Evolutionary conservation across 2,329 filamentous ascomycete species (phyloP).

Genomic region (Talaromyces sp.): DNA sequence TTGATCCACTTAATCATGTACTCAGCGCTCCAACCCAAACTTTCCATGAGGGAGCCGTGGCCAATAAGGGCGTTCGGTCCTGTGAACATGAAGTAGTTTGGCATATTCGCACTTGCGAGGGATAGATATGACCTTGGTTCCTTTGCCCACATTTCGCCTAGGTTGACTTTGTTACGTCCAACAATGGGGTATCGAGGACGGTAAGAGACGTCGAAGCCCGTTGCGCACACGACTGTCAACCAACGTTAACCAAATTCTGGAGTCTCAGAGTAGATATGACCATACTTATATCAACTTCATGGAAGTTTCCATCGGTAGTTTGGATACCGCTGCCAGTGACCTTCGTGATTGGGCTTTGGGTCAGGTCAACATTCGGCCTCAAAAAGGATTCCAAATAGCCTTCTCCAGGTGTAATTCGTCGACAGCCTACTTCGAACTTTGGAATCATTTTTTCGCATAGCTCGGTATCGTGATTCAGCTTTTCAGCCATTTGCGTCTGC

Average conservation of each 20-base stretch:
- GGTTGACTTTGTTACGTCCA: constrained; percentile 31
- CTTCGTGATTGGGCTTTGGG: constrained; percentile 50
- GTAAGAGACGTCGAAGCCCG: constrained; percentile 36
- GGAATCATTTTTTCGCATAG: constrained; percentile 5
- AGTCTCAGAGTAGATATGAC: neutral
- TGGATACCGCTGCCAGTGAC: constrained; percentile 32
- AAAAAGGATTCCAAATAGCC: constrained; percentile 57
- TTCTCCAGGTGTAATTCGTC: constrained; percentile 29
- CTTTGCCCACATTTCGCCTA: constrained; percentile 43
- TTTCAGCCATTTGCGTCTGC: neutral
- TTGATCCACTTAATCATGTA: constrained; percentile 20
- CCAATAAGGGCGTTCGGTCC: constrained; percentile 14
- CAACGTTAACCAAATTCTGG: neutral
- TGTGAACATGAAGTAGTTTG: constrained; percentile 38
- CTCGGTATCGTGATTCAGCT: constrained; percentile 8
- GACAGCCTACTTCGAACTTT: constrained; percentile 8
- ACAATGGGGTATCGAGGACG: constrained; percentile 42
- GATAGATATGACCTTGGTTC: constrained; percentile 42
- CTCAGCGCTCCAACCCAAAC: constrained; percentile 12
- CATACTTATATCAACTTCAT: constrained; percentile 13
- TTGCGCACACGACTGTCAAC: constrained; percentile 30
- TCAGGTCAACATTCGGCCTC: constrained; percentile 56
- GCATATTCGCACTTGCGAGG: constrained; percentile 42
- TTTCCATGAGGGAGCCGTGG: constrained; percentile 16
- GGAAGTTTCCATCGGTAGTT: constrained; percentile 15